Evolutionary conservation across 1,284 basidiomycete species (phyloP).

Genomic region (Melampsora occidentalis): DNA sequence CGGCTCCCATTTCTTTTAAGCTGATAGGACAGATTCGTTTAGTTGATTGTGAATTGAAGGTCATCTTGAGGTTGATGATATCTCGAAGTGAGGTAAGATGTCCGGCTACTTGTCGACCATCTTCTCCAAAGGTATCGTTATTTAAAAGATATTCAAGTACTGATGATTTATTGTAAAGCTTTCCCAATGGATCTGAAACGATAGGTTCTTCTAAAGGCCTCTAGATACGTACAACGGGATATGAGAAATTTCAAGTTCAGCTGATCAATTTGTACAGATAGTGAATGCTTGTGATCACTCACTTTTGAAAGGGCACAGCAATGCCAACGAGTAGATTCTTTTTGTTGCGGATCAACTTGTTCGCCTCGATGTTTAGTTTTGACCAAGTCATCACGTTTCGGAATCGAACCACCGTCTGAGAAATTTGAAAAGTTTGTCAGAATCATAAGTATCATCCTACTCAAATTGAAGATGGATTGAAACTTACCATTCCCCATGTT

Average conservation of each 20-base stretch:
- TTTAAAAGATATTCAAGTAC: constrained; percentile 81
- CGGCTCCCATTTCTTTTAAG: constrained; percentile 88
- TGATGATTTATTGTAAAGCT: constrained; percentile 90
- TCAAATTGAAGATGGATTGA: background rate
- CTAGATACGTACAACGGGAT: constrained; percentile 55
- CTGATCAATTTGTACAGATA: background rate
- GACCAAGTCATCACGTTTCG: constrained; percentile 75
- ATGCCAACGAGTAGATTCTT: constrained; percentile 79
- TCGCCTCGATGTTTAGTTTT: constrained; percentile 73
- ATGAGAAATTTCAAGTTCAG: constrained; percentile 14
- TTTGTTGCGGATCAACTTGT: constrained; percentile 78
- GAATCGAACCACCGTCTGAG: constrained; percentile 61
- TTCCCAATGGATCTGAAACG: constrained; percentile 82
- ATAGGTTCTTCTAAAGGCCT: constrained; percentile 76
- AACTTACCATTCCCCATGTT: constrained; percentile 40
- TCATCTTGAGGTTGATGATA: constrained; percentile 73
- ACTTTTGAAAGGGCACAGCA: constrained; percentile 91
- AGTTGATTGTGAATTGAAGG: constrained; percentile 64
- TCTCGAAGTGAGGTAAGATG: constrained; percentile 76
- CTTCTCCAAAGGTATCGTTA: constrained; percentile 46
- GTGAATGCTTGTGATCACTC: constrained; percentile 46
- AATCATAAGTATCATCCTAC: background rate
- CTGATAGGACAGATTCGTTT: constrained; percentile 83
- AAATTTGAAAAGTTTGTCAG: background rate
- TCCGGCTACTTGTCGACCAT: constrained; percentile 56